These are phyloP conservation scores for Mercurialis annua DNA, from an alignment of 345 rosid species.

Conservation along the genomic window DNA sequence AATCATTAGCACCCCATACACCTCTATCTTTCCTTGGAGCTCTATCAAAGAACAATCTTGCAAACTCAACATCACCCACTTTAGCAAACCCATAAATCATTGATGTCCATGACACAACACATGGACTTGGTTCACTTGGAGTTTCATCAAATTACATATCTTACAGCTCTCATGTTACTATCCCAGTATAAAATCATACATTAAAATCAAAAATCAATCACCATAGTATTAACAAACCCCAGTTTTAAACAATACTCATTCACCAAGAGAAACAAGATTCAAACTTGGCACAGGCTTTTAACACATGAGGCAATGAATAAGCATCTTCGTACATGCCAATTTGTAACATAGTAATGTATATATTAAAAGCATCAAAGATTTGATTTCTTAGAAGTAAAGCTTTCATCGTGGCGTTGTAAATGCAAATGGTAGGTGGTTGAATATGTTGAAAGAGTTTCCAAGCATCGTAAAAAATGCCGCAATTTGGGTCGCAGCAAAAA, in stretches of 20 bases:
- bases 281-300: conserved; percentile 44
- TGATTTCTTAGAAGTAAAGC: conserved; percentile 34
- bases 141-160: conserved; percentile 39
- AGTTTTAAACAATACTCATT: conserved; percentile 39
- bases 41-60: conserved; percentile 26
- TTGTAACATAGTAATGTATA: conserved; percentile 28
- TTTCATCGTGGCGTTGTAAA: conserved; percentile 51
- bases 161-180: conserved; percentile 27
- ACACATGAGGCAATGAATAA: conserved; percentile 45
- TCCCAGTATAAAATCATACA: no score
- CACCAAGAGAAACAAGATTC: conserved; percentile 18
- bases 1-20: conserved; percentile 29
- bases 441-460: conserved; percentile 41
- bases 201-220: conserved; percentile 43
- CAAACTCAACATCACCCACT: conserved; percentile 38
- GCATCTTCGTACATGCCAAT: conserved; percentile 34
- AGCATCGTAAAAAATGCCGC: conserved; percentile 30
- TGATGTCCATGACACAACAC: conserved; percentile 45
- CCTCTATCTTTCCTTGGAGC: conserved; percentile 21
- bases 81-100: conserved; percentile 49
- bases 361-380: conserved; percentile 10
- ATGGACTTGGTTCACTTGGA: conserved; percentile 21
- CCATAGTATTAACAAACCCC: conserved; percentile 28
- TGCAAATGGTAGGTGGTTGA: conserved; percentile 43
- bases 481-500: conserved; percentile 36